Evolutionary conservation across 2,329 filamentous ascomycete species (phyloP).

Genomic region (Nothophoma quercina): DNA sequence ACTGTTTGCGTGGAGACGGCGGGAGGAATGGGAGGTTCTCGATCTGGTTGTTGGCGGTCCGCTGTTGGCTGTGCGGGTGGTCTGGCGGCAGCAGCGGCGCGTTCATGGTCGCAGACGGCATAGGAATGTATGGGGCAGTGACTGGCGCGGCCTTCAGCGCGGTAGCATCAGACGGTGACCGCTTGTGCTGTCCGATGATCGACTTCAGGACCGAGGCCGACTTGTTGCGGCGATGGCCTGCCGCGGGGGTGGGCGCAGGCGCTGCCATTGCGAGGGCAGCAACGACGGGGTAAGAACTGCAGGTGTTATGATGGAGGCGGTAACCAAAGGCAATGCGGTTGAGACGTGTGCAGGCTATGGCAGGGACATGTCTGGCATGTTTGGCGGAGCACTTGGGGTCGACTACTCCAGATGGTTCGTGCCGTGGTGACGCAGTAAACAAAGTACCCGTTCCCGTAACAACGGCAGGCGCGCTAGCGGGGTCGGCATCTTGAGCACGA

Average conservation of each 20-base stretch:
- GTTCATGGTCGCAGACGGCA: constrained; percentile 21
- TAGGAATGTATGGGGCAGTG: constrained; percentile 35
- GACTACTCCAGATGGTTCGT: constrained; percentile 20
- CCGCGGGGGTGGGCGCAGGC: constrained; percentile 29
- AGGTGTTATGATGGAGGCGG: constrained; percentile 9
- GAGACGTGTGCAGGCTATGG: constrained; percentile 10
- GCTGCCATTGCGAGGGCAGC: constrained; percentile 33
- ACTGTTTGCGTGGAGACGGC: constrained; percentile 46
- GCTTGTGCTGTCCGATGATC: constrained; percentile 60
- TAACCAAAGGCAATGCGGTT: not conserved
- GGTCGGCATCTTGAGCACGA: constrained; percentile 4
- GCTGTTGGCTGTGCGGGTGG: constrained; percentile 54
- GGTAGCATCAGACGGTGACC: constrained; percentile 54
- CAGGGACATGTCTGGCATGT: constrained; percentile 16
- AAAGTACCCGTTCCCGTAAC: constrained; percentile 9
- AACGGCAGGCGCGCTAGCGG: constrained; percentile 15
- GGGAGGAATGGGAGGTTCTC: constrained; percentile 30
- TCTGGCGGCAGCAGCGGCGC: constrained; percentile 59
- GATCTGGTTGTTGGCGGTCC: constrained; percentile 42
- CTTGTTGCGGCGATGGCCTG: constrained; percentile 50
- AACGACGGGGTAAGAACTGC: constrained; percentile 1
- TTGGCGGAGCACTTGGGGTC: constrained; percentile 12
- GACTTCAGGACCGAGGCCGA: constrained; percentile 58
- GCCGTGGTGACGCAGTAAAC: constrained; percentile 16
- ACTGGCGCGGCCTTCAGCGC: constrained; percentile 34